Percentiles rank a stretch among this genome's conserved stretches.
These are phyloP conservation scores for Entomophthora muscae DNA, from an alignment of 371 early-diverging fungal genomes.

Conservation along the genomic window DNA sequence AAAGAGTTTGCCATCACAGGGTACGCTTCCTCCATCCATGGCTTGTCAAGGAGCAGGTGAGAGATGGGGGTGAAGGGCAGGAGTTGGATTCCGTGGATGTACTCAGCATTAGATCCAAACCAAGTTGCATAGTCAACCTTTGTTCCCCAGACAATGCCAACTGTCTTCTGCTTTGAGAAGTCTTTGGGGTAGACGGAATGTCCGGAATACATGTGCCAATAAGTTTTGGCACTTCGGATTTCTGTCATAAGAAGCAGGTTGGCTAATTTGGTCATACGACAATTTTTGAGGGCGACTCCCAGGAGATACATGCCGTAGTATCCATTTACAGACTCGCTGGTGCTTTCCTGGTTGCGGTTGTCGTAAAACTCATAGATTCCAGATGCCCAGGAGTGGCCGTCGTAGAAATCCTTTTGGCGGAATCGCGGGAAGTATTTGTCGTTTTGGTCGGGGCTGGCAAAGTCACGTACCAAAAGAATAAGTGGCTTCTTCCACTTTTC, in stretches of 20 bases:
- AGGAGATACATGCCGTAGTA: constrained; percentile 46
- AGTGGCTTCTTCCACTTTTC: constrained; percentile 18
- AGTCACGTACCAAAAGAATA: constrained; percentile 40
- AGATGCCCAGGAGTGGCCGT: too few species aligned
- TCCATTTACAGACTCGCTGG: constrained; percentile 54
- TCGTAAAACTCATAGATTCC: constrained; percentile 41
- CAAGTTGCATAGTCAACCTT: constrained; percentile 33
- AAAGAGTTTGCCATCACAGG: constrained; percentile 15
- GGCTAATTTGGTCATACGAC: constrained; percentile 19
- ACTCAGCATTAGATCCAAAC: constrained; percentile 21
- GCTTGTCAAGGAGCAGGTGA: constrained; percentile 26
- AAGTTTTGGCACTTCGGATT: constrained; percentile 35
- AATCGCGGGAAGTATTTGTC: constrained; percentile 44
- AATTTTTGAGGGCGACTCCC: constrained; percentile 25
- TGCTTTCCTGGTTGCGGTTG: constrained; percentile 55
- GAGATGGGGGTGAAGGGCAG: constrained; percentile 55
- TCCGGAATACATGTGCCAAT: constrained; percentile 21
- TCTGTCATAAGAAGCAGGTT: too few species aligned
- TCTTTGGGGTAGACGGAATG: constrained; percentile 22
- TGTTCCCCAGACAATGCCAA: constrained; percentile 49
- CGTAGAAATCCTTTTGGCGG: too few species aligned
- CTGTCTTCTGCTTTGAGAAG: constrained; percentile 37
- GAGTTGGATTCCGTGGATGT: constrained; percentile 61
- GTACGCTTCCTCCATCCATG: constrained; percentile 26
- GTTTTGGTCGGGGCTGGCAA: constrained; percentile 31